Evolutionary conservation across 1,284 basidiomycete species (phyloP), one percentile per base, ranked within the genome.

Genomic region (Tranzscheliella williamsii): DNA sequence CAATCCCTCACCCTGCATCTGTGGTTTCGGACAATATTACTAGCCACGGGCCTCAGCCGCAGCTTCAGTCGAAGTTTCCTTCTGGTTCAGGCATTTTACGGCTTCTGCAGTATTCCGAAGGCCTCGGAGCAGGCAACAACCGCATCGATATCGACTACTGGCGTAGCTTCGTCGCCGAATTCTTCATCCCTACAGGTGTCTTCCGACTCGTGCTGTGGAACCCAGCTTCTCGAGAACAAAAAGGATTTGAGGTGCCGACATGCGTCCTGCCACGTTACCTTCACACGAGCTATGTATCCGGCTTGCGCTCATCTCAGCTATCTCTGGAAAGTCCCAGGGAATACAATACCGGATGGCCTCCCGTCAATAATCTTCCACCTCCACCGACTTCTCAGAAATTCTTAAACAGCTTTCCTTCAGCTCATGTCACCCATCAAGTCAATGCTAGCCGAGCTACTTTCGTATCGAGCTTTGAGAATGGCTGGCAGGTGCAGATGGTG

Each of bases 401-500:
- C 38, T 35, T 64, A 39, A 55, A 60, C 52, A 56, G 56, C 43
- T 46, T 63, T 9, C 55, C 67, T 7, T 58, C 55, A n/a, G 18
- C 54, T 38, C 48, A 51, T 32, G 63, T 63, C 4, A 64, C 67
- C 15, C 67, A 70, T 38, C 52, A 67, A 20, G 56, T 70, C 18
- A 47, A 70, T 23, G 43, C 41, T 15, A 36, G 48, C 23, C 42
- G 52, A 24, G 60, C 67, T 3, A 63, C 33, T 9, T 60, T 61
- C 21, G 24, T 55, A 22, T 51, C 50, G 7, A 53, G 48, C 30
- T 70, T 63, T 35, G 60, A 64, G 23, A 67, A 44, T 29, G 67
- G 67, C 7, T 70, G 67, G 67, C 63, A 64, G 42, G 61, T 70
- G 7, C 63, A 67, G 27, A 62, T 63, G 60, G 34, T 44, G 13